Conservation (phyloP, 1,139 yeast species). For the Groenewaldozyma sp. region DNA sequence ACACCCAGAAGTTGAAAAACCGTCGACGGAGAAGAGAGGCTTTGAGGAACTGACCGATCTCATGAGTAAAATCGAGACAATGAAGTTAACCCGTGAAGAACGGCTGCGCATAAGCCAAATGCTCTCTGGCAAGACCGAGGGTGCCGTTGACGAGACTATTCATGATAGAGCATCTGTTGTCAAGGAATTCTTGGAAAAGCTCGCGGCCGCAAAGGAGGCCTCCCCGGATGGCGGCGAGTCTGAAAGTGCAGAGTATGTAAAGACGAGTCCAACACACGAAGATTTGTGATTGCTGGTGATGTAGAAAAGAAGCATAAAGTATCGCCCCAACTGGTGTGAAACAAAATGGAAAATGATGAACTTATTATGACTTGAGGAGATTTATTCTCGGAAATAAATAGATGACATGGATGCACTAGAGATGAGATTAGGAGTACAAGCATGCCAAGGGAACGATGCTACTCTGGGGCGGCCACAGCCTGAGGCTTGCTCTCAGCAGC, state of each 20-base stretch:
- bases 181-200: background rate
- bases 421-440: too few relatives aligned
- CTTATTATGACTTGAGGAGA: too few relatives aligned
- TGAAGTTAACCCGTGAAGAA: background rate
- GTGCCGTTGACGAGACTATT: constrained; percentile 3
- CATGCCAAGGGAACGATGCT: too few relatives aligned
- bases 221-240: background rate
- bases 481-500: constrained; percentile 29
- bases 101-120: background rate
- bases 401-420: too few relatives aligned
- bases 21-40: background rate
- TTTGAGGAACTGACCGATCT: background rate
- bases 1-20: too few relatives aligned
- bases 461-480: too few relatives aligned
- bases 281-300: constrained; percentile 14
- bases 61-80: background rate
- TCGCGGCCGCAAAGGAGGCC: constrained; percentile 2
- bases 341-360: too few relatives aligned
- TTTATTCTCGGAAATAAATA: too few relatives aligned
- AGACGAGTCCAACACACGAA: too few relatives aligned
- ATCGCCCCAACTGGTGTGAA: too few relatives aligned
- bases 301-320: too few relatives aligned
- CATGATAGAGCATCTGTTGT: constrained; percentile 4
- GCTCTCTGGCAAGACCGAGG: constrained; percentile 1
- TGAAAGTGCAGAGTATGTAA: constrained; percentile 6